Conservation (phyloP, 306 rosid species). For the Quercus aquifolioides region DNA sequence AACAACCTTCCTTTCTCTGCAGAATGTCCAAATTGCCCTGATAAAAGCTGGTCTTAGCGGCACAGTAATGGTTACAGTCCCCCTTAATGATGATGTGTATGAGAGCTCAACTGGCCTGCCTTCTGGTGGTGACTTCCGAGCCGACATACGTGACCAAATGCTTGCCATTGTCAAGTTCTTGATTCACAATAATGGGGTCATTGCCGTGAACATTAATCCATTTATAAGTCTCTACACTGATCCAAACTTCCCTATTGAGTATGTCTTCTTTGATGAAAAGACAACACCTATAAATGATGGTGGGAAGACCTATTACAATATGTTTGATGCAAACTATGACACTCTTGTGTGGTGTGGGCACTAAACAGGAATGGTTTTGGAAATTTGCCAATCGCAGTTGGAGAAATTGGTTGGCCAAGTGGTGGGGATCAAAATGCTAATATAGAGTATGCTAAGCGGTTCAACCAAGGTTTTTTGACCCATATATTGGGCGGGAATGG, state of each 20-base stretch:
- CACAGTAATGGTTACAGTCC: slow-evolving; percentile 41
- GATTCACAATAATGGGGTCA: slow-evolving; percentile 49
- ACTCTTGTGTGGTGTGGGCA: slow-evolving; percentile 77
- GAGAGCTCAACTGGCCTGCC: slow-evolving; percentile 23
- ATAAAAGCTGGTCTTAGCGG: slow-evolving; percentile 42
- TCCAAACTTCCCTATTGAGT: slow-evolving; percentile 67
- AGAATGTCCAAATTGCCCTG: slow-evolving; percentile 43
- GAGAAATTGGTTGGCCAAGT: slow-evolving; percentile 89
- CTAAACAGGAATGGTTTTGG: slow-evolving; percentile 65
- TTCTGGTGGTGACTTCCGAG: slow-evolving; percentile 52
- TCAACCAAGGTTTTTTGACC: slow-evolving; percentile 59
- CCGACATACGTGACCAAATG: slow-evolving; percentile 47
- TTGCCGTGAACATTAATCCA: slow-evolving; percentile 67
- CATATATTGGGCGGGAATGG: slow-evolving; percentile 62
- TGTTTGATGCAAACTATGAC: slow-evolving; percentile 73
- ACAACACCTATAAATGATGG: slow-evolving; percentile 50
- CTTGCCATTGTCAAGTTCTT: slow-evolving; percentile 44
- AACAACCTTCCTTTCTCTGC: slow-evolving; percentile 47
- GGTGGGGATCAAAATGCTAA: slow-evolving; percentile 71
- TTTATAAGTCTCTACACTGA: slow-evolving; percentile 56
- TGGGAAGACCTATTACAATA: slow-evolving; percentile 49
- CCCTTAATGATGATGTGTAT: slow-evolving; percentile 45
- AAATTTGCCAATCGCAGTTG: slow-evolving; percentile 56
- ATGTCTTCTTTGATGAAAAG: slow-evolving; percentile 67
- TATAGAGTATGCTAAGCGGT: slow-evolving; percentile 48